These are phyloP conservation scores for Fusarium tanahbumbuense DNA, from an alignment of 2,329 filamentous ascomycete genomes.

Conservation along the genomic window DNA sequence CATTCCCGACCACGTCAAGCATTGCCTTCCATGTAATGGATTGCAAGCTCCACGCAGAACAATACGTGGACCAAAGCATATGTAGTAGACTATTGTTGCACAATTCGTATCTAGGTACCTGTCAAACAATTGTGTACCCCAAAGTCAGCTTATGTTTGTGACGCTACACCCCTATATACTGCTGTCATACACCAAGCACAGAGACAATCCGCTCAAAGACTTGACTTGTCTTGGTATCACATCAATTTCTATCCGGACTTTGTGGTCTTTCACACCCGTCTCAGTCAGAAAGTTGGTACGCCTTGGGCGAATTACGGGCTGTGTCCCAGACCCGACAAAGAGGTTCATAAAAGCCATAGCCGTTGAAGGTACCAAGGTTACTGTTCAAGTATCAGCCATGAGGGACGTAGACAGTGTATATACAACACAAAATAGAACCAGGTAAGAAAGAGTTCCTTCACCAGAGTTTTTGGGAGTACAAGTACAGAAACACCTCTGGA, in stretches of 20 bases:
- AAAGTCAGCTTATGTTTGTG: constrained; percentile 4
- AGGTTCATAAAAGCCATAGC: constrained; percentile 3
- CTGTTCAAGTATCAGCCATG: background rate
- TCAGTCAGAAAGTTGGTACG: constrained; percentile 8
- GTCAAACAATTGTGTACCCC: background rate
- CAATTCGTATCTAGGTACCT: background rate
- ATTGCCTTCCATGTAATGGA: background rate
- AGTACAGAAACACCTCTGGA: background rate
- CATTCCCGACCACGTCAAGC: background rate
- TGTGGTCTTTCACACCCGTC: constrained; percentile 18
- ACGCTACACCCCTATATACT: background rate
- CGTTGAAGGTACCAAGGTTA: background rate
- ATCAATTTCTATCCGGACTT: background rate
- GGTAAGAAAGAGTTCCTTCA: constrained; percentile 3
- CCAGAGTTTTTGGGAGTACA: background rate
- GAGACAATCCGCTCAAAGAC: background rate
- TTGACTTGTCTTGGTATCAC: constrained; percentile 16
- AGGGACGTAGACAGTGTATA: background rate
- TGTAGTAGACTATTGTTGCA: background rate
- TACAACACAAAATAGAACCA: constrained; percentile 1
- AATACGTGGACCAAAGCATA: background rate
- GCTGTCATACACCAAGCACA: constrained; percentile 1
- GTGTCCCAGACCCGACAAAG: background rate
- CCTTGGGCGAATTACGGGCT: background rate
- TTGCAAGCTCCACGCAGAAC: background rate